phyloP scores from a whole-genome alignment of 495 filamentous ascomycete species.

The Penicillium fimorum region DNA sequence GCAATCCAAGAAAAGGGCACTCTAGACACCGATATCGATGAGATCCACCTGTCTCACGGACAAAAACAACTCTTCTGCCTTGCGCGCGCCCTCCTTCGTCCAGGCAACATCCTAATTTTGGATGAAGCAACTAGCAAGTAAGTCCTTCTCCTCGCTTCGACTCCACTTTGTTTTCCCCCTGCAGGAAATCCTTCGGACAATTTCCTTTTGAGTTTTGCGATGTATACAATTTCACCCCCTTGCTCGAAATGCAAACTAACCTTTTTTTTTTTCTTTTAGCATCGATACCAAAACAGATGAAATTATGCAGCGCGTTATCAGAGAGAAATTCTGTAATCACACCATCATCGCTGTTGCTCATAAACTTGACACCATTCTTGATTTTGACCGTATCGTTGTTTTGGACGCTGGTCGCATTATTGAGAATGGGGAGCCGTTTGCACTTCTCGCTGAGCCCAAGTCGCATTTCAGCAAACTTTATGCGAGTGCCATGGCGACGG shows the following conservation, averaged over 20 bases:
- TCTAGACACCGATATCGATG: constrained; percentile 50
- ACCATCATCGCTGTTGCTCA: constrained; percentile 65
- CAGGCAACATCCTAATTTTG: constrained; percentile 47
- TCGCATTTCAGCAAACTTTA: constrained; percentile 38
- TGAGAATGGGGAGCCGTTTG: constrained; percentile 45
- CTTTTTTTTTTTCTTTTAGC: constrained; percentile 19
- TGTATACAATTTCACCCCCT: not conserved
- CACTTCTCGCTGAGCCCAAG: constrained; percentile 27
- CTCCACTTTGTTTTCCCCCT: constrained; percentile 19
- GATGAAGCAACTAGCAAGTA: constrained; percentile 55
- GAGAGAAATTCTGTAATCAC: constrained; percentile 53
- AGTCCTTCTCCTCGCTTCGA: constrained; percentile 18
- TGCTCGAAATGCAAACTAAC: constrained; percentile 11
- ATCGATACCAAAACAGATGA: constrained; percentile 57
- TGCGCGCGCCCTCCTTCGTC: constrained; percentile 57
- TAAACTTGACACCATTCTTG: constrained; percentile 57
- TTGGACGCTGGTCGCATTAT: constrained; percentile 46
- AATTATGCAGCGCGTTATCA: constrained; percentile 58
- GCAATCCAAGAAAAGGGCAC: constrained; percentile 51
- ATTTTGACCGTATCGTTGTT: constrained; percentile 51
- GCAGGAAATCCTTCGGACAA: constrained; percentile 21
- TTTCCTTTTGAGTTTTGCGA: constrained; percentile 1
- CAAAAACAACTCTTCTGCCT: constrained; percentile 65
- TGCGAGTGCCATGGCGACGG: constrained; percentile 25
- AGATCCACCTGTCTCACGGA: constrained; percentile 55